A percentile compares a stretch with the other conserved stretches of the same genome.
Conservation (phyloP, 2,329 filamentous ascomycete genomes). For the Rachicladosporium sp. region DNA sequence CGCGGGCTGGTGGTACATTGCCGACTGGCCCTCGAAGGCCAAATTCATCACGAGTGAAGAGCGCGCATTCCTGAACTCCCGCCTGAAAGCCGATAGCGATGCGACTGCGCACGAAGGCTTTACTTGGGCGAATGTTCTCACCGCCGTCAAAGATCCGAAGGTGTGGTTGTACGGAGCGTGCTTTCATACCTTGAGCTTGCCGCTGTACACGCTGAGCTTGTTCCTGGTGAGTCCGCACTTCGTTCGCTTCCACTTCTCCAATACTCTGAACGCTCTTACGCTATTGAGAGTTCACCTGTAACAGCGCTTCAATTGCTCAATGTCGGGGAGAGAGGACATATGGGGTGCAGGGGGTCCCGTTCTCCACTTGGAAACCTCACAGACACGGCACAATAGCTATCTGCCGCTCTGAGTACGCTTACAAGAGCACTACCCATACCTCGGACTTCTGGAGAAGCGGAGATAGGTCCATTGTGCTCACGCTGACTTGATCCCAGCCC, state of each 20-base stretch:
- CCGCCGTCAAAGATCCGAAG: conserved; percentile 55
- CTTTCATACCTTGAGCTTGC: conserved; percentile 61
- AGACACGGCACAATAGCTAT: too few species aligned
- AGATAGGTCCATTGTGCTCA: too few species aligned
- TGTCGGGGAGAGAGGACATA: too few species aligned
- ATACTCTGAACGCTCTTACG: too few species aligned
- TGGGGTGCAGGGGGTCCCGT: too few species aligned
- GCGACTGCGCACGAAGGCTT: conserved; percentile 57
- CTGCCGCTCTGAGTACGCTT: too few species aligned
- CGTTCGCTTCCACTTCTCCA: conserved; percentile 8
- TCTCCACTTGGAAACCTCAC: too few species aligned
- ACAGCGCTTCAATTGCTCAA: too few species aligned
- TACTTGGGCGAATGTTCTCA: conserved; percentile 51
- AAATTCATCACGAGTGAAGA: conserved; percentile 46
- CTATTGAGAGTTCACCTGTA: too few species aligned
- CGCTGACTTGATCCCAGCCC: conserved; percentile 14
- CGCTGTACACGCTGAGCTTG: conserved; percentile 33
- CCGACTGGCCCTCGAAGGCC: conserved; percentile 41
- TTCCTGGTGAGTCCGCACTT: conserved; percentile 31
- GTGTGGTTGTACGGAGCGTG: conserved; percentile 61
- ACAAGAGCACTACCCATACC: too few species aligned
- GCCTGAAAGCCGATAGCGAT: conserved; percentile 56
- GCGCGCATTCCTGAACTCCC: conserved; percentile 46
- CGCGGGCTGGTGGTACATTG: conserved; percentile 42
- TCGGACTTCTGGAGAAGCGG: too few species aligned